phyloP scores from a whole-genome alignment of 2,329 filamentous ascomycete species.

The Colletotrichum shisoi region DNA sequence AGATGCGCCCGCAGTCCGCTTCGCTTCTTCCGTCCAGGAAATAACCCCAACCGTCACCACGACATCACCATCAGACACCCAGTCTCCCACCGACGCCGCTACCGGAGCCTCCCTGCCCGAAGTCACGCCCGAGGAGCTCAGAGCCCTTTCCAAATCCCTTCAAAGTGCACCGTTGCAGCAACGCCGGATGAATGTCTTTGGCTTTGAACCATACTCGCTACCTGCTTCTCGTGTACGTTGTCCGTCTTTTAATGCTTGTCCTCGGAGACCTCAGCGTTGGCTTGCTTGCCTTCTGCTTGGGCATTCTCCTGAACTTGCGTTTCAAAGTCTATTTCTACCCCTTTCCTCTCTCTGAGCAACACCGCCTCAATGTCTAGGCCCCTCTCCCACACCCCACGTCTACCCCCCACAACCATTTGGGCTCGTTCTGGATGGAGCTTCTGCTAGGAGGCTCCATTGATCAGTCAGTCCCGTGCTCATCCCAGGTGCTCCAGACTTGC shows the following conservation, averaged over 20 bases:
- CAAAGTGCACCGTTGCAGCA: constrained; percentile 81
- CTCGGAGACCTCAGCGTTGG: constrained; percentile 17
- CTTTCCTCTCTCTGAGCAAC: constrained; percentile 11
- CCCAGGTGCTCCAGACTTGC: constrained; percentile 13
- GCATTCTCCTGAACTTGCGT: constrained; percentile 24
- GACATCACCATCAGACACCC: constrained; percentile 43
- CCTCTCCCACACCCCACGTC: constrained; percentile 12
- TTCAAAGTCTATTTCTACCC: constrained; percentile 37
- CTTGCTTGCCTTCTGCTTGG: constrained; percentile 31
- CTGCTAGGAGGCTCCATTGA: constrained; percentile 17
- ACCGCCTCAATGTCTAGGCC: constrained; percentile 25
- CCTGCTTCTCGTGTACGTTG: constrained; percentile 81
- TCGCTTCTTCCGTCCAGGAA: constrained; percentile 74
- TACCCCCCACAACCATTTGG: constrained; percentile 8
- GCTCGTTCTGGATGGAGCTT: constrained; percentile 27
- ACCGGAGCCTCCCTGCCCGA: constrained; percentile 50
- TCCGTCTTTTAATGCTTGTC: constrained; percentile 12
- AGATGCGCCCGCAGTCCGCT: constrained; percentile 67
- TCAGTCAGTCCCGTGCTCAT: constrained; percentile 10
- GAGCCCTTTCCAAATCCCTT: constrained; percentile 74
- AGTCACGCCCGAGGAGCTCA: constrained; percentile 69
- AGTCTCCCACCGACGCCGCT: constrained; percentile 40
- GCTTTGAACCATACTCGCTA: constrained; percentile 89
- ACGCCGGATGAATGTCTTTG: constrained; percentile 82
- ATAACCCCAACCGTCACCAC: constrained; percentile 62